phyloP scores from a whole-genome alignment of 441 rosid genomes.

The Breynia disticha region DNA sequence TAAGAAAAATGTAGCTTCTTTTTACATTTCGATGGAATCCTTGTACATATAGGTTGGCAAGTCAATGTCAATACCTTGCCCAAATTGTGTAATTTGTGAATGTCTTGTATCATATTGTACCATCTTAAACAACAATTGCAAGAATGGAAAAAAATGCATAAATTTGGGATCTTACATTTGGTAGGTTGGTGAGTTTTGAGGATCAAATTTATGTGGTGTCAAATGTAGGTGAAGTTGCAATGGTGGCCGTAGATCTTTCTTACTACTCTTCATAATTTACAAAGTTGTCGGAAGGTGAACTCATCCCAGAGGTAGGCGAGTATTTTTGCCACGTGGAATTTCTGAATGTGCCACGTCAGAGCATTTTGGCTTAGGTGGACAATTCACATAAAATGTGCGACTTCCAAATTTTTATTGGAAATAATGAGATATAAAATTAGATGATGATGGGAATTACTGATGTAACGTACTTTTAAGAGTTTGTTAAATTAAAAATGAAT shows the following conservation, averaged over 20 bases:
- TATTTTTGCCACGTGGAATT: conserved; percentile 13
- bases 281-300: conserved; percentile 1
- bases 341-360: conserved; percentile 28
- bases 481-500: too few relatives aligned
- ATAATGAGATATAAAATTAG: too few relatives aligned
- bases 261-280: conserved; percentile 7
- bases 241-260: conserved; percentile 21
- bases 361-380: neutral
- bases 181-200: conserved; percentile 10
- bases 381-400: conserved; percentile 7
- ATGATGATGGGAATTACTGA: too few relatives aligned
- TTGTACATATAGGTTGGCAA: neutral
- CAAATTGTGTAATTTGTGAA: too few relatives aligned
- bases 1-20: neutral
- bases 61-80: too few relatives aligned
- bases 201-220: conserved; percentile 29
- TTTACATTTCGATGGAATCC: conserved; percentile 2
- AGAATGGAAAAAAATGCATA: neutral
- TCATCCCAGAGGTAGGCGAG: conserved; percentile 8
- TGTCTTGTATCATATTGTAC: too few relatives aligned
- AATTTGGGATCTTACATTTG: conserved; percentile 1
- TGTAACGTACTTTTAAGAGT: too few relatives aligned
- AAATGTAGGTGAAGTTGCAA: conserved; percentile 14
- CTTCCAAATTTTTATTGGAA: too few relatives aligned
- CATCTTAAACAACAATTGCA: neutral